Base-by-base conservation (phyloP, 805 yeast genomes). In the Scheffersomyces lignosus region DNA sequence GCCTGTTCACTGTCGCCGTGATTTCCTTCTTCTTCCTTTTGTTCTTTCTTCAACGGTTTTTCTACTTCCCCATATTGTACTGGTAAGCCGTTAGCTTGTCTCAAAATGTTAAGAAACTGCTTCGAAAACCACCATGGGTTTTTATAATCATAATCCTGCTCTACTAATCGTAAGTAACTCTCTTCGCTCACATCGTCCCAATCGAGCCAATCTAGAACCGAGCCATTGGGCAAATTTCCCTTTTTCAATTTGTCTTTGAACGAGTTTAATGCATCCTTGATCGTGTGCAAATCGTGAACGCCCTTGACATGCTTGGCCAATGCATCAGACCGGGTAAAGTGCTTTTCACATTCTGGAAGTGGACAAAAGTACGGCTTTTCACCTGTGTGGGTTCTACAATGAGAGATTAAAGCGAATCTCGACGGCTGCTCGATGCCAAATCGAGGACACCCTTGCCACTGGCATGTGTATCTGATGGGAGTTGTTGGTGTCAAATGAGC, bases 321-420 rank as follows among this genome's bases (percentile, higher is more conserved):
- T 1, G 83, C 85, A 43, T 79, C 85, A 1, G 80, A 66, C 36
- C 83, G 56, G 0, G 78, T 71, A 50, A 81, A 82, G 30, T 71
- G 71, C 43, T 75, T 70, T 34, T 71, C 73, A 56, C 91, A 84
- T 45, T 81, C 86, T 2, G 86, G 86, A 10, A 81, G 63, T 1
- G 75, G 69, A 54, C 91, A 84, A 47, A 67, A 74, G 41, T 49
- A 51, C 24, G 87, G 87, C 48, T 72, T 72, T 48, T 82, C 85
- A 1, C 83, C 81, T 0, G 84, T 77, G 54, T 84, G 91, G 1
- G 77, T 68, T 37, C 87, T 56, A 45, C 81, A 64, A 51, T 83
- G 91, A 0, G 83, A 68, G 0, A 80, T 65, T 22, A 84, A 64
- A 1, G 83, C 81, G 56, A 75, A 75, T 33, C 80, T 52, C 8